Evolutionary conservation across 2,329 filamentous ascomycete species (phyloP).

Genomic region (Fusarium sp.): DNA sequence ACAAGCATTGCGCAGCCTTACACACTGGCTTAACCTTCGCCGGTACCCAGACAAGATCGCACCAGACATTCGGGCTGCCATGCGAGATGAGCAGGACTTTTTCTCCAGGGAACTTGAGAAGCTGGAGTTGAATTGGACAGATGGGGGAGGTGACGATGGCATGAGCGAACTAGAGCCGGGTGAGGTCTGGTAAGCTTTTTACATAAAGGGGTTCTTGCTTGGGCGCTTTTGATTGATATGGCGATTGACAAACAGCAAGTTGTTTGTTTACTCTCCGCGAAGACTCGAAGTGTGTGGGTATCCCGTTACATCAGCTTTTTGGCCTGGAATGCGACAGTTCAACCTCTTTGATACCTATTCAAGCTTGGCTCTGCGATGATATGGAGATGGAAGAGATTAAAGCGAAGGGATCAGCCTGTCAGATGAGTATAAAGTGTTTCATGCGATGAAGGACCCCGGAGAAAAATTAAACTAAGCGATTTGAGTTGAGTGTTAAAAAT

Average conservation of each 20-base stretch:
- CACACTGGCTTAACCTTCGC: conserved; percentile 93
- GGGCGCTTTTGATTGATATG: neutral
- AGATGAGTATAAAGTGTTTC: neutral
- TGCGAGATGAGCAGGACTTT: conserved; percentile 81
- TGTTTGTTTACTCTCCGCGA: neutral
- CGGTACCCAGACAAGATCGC: conserved; percentile 83
- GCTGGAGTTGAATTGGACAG: conserved; percentile 65
- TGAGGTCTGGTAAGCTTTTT: conserved; percentile 40
- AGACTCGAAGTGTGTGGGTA: neutral
- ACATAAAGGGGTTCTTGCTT: neutral
- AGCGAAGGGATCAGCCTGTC: neutral
- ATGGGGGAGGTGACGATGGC: conserved; percentile 49
- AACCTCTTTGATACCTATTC: neutral
- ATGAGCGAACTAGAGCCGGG: conserved; percentile 49
- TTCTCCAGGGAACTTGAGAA: conserved; percentile 81
- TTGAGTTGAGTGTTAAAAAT: too few relatives aligned
- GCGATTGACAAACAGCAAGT: neutral
- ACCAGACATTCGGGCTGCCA: conserved; percentile 62
- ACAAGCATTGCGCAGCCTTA: conserved; percentile 87
- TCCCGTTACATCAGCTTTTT: neutral
- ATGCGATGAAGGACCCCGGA: neutral
- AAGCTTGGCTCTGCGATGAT: neutral
- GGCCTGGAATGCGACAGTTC: neutral
- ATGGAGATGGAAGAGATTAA: neutral
- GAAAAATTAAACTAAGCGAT: neutral